A percentile compares a stretch with the other conserved stretches of the same genome.
phyloP scores from a whole-genome alignment of 257 asterid genomes.

The Ocimum tenuiflorum region DNA sequence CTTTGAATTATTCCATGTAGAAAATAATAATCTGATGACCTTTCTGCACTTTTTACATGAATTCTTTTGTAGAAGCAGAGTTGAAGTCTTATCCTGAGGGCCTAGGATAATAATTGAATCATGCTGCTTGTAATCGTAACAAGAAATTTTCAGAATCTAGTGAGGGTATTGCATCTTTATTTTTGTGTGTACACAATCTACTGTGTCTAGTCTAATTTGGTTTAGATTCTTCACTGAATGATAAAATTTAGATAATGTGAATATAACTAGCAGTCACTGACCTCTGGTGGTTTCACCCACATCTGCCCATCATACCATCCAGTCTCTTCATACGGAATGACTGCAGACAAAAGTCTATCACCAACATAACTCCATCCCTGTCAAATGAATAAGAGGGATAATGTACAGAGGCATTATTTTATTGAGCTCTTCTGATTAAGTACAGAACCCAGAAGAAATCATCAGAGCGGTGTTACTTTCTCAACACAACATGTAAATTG shows the following conservation, averaged over 20 bases:
- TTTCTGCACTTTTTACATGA: not conserved
- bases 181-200: not conserved
- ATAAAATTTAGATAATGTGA: not conserved
- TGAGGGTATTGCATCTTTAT: not conserved
- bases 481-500: not conserved
- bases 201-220: not conserved
- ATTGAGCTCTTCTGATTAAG: not conserved
- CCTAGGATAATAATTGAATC: not conserved
- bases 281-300: slow-evolving; percentile 99
- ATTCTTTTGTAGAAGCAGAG: not conserved
- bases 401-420: not conserved
- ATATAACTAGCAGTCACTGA: slow-evolving; percentile 19
- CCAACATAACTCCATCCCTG: slow-evolving; percentile 97
- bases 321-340: slow-evolving; percentile 79
- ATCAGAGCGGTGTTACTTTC: not conserved
- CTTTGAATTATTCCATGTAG: not conserved
- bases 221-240: not conserved
- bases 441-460: not conserved
- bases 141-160: not conserved
- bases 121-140: not conserved
- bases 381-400: not conserved
- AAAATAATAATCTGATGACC: not conserved
- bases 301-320: slow-evolving; percentile 96
- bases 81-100: not conserved
- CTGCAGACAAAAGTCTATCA: slow-evolving; percentile 79